Percentiles rank a stretch among this genome's conserved stretches.
These are phyloP conservation scores for Stephanocyclus meneghinianus DNA, from an alignment of 352 stramenopile species.

Conservation along the genomic window DNA sequence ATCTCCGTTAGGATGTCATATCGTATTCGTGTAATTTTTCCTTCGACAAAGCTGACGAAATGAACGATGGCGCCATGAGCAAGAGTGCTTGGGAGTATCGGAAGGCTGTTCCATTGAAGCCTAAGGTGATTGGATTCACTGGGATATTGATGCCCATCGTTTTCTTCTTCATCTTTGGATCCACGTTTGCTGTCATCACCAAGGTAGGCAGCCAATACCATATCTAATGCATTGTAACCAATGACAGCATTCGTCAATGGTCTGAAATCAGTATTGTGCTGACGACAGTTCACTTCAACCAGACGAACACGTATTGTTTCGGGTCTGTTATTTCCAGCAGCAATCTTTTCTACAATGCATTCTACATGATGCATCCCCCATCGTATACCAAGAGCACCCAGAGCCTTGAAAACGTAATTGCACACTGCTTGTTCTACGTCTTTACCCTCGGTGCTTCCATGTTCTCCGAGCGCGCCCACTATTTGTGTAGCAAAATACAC, in stretches of 20 bases:
- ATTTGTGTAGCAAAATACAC: constrained; percentile 90
- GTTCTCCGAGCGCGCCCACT: constrained; percentile 29
- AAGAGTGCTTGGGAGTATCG: constrained; percentile 52
- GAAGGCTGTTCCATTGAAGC: constrained; percentile 88
- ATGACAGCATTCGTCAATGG: constrained; percentile 73
- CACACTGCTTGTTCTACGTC: constrained; percentile 55
- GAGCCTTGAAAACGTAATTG: constrained; percentile 60
- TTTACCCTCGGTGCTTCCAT: constrained; percentile 25
- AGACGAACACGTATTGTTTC: constrained; percentile 49
- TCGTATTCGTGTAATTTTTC: constrained; percentile 78
- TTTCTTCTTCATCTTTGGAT: neutral
- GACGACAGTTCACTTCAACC: constrained; percentile 83
- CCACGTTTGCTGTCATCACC: constrained; percentile 31
- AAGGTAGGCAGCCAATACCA: constrained; percentile 70
- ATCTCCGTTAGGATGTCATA: constrained; percentile 73
- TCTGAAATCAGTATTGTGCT: constrained; percentile 88
- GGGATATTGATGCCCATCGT: neutral
- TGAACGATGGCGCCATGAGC: constrained; percentile 84
- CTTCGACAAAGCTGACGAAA: constrained; percentile 90
- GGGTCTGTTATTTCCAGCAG: neutral
- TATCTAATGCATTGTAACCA: constrained; percentile 79
- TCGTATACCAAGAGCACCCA: constrained; percentile 66
- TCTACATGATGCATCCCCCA: constrained; percentile 83
- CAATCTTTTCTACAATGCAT: constrained; percentile 64
- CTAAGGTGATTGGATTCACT: constrained; percentile 56